These are phyloP conservation scores for Lophium mytilinum DNA, from an alignment of 495 filamentous ascomycete genomes.

Conservation along the genomic window DNA sequence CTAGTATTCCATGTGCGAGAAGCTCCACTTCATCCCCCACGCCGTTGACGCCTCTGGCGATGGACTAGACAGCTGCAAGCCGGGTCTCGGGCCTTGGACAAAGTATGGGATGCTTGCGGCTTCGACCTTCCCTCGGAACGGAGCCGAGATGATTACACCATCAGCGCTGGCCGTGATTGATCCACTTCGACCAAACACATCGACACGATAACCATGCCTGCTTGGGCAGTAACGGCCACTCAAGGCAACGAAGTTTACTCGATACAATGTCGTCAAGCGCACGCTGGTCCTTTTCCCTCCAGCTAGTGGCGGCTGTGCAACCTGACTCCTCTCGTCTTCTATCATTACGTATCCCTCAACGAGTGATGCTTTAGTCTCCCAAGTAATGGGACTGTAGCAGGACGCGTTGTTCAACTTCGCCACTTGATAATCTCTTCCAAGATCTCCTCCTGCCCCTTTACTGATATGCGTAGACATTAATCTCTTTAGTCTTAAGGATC, in stretches of 20 bases:
- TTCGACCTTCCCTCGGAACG: too few species aligned
- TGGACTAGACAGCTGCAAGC: too few species aligned
- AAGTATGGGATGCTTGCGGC: too few species aligned
- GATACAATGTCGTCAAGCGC: conserved; percentile 13
- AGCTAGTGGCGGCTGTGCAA: neutral
- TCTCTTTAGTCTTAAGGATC: too few species aligned
- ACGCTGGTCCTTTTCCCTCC: neutral
- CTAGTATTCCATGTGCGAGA: neutral
- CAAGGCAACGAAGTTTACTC: conserved; percentile 10
- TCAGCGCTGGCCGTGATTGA: conserved; percentile 8
- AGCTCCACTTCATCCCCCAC: neutral
- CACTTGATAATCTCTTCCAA: too few species aligned
- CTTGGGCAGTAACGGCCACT: neutral
- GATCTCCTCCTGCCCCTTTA: too few species aligned
- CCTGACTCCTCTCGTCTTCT: neutral
- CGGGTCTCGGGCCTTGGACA: too few species aligned
- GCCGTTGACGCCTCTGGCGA: neutral
- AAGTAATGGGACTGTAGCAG: too few species aligned
- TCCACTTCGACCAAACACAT: conserved; percentile 9
- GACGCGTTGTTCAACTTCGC: too few species aligned
- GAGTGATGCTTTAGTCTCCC: neutral
- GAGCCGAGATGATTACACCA: conserved; percentile 13
- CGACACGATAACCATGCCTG: conserved; percentile 15
- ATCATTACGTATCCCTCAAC: neutral
- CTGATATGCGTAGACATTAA: too few species aligned